Evolutionary conservation across 2,329 filamentous ascomycete genomes (phyloP), one percentile per base, ranked within the genome.

Genomic region (Exophiala sp.): DNA sequence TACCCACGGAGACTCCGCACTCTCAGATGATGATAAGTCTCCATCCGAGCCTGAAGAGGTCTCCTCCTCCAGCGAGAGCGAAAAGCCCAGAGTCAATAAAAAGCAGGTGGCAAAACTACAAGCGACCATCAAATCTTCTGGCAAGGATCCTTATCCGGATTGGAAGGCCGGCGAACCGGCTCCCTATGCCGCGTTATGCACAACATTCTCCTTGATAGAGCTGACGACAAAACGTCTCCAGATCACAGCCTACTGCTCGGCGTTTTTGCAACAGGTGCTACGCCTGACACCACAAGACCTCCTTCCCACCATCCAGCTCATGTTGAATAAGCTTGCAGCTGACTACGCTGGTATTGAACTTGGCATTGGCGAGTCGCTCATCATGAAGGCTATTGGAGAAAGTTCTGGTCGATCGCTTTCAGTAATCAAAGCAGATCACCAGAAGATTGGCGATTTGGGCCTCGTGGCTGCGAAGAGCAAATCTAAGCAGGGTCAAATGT

Each of bases 311-410:
- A 86, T 97, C 20, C 79, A 96, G 59, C 82, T 99, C 29, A 97
- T 99, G 94, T 89, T 96, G 71, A 96, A 96, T 74, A 97, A 97
- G 70, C 83, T 99, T 21, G 94, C 94, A 2, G 92, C 94, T 2
- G 94, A 99, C 67, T 99, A 96, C 69, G 87, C 91, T 40, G 94
- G 94, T 16, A 91, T 99, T 59, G 94, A 99, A 72, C 80, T 99
- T 29, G 94, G 94, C n/a, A 99, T 99, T 64, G 94, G 94, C 52
- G 94, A 99, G 72, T 97, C 92, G 0, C 74, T 99, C 24, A 96
- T 99, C 65, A 97, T 97, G 91, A 99, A 97, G 71, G 89, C 94
- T 4, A 95, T 99, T 66, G 92, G 92, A 9, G 92, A 97, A 74
- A 88, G 86, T 29, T 99, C 94, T 0, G 94, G 94, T 8, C 85